A percentile compares a stretch with the other conserved stretches of the same genome.
Conservation (phyloP, 306 rosid species). For the Argentina anserina region DNA sequence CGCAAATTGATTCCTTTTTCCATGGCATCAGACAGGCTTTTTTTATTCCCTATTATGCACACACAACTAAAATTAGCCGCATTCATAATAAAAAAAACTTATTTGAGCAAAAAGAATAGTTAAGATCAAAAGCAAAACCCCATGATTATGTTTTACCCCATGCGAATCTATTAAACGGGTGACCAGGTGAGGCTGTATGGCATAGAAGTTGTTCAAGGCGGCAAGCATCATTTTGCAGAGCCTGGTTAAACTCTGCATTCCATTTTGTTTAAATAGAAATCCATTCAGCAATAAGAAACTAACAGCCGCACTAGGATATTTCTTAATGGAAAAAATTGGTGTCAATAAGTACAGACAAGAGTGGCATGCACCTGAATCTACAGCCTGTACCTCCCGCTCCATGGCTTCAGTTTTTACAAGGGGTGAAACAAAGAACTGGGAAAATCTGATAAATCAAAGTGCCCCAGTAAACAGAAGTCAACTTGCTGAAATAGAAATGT, state of each 20-base stretch:
- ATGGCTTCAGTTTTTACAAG: slow-evolving; percentile 86
- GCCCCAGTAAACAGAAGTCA: slow-evolving; percentile 11
- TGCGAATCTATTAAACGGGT: slow-evolving; percentile 76
- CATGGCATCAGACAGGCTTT: slow-evolving; percentile 90
- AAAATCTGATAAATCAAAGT: slow-evolving; percentile 57
- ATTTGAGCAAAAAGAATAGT: neutral
- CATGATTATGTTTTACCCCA: slow-evolving; percentile 60
- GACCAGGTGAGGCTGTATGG: slow-evolving; percentile 68
- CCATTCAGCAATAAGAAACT: slow-evolving; percentile 35
- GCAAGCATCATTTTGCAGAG: slow-evolving; percentile 71
- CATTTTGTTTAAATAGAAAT: slow-evolving; percentile 37
- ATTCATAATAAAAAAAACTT: slow-evolving; percentile 12
- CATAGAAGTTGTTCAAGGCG: slow-evolving; percentile 95
- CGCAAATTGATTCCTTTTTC: slow-evolving; percentile 81
- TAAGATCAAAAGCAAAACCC: slow-evolving; percentile 17
- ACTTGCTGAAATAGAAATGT: neutral
- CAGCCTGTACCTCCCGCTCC: slow-evolving; percentile 96
- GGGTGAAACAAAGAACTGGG: slow-evolving; percentile 94
- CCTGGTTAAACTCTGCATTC: slow-evolving; percentile 85
- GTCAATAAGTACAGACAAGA: slow-evolving; percentile 21
- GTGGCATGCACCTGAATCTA: slow-evolving; percentile 75
- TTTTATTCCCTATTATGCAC: slow-evolving; percentile 73
- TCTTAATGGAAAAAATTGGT: slow-evolving; percentile 12
- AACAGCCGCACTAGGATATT: slow-evolving; percentile 23
- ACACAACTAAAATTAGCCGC: slow-evolving; percentile 14